phyloP scores from a whole-genome alignment of 225 moss, liverwort and hornwort genomes.

The Bryoerythrophyllum caledonicum region DNA sequence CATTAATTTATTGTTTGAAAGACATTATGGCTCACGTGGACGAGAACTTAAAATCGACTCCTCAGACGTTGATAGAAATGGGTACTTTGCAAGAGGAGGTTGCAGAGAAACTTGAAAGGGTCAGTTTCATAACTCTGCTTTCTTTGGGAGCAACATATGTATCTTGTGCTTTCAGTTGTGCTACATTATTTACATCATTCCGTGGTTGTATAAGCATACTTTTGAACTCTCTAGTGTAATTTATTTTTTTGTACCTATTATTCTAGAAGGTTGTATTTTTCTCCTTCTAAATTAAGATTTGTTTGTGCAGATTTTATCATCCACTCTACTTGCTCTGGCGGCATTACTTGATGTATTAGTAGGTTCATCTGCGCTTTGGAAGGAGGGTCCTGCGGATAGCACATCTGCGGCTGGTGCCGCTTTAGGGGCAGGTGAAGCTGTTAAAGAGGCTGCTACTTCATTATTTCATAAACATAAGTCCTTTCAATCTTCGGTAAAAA shows the following conservation, averaged over 20 bases:
- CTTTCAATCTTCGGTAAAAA: conserved; percentile 65
- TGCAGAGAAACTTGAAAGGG: conserved; percentile 89
- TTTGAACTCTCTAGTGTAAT: background rate
- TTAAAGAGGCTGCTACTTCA: conserved; percentile 65
- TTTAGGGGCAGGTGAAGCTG: conserved; percentile 45
- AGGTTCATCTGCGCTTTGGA: conserved; percentile 61
- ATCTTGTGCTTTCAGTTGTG: conserved; percentile 3
- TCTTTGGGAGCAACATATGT: background rate
- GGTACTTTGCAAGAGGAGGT: conserved; percentile 84
- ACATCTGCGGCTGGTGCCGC: conserved; percentile 37
- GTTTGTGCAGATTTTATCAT: conserved; percentile 81
- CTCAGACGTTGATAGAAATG: conserved; percentile 70
- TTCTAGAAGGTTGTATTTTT: background rate
- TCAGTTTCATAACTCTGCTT: conserved; percentile 33
- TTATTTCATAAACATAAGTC: conserved; percentile 67
- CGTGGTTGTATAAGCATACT: background rate
- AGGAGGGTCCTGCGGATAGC: conserved; percentile 51
- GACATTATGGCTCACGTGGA: conserved; percentile 75
- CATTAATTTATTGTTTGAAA: conserved; percentile 71
- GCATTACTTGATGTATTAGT: conserved; percentile 89
- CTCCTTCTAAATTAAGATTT: conserved; percentile 29
- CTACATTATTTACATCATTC: background rate
- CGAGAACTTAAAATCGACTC: conserved; percentile 79
- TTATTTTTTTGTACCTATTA: background rate
- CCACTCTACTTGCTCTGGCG: conserved; percentile 92